These are phyloP conservation scores for Botrytis galanthina DNA, from an alignment of 2,329 filamentous ascomycete genomes.

Conservation along the genomic window DNA sequence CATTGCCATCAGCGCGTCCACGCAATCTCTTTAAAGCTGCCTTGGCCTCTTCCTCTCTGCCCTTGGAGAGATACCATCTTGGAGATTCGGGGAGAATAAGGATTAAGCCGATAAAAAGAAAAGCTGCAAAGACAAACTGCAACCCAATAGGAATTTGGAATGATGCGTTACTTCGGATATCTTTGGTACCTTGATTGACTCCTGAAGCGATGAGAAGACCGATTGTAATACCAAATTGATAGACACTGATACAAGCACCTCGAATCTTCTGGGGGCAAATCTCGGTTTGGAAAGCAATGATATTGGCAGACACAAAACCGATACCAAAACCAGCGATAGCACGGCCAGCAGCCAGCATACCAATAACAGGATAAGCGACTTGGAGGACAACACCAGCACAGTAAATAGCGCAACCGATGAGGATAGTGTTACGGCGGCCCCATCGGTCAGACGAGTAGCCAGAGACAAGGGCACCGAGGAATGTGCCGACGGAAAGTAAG, in stretches of 20 bases:
- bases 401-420: slow-evolving; percentile 31
- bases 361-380: slow-evolving; percentile 43
- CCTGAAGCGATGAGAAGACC: slow-evolving; percentile 72
- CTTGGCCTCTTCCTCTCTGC: slow-evolving; percentile 41
- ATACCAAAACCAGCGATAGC: slow-evolving; percentile 74
- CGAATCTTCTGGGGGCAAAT: slow-evolving; percentile 65
- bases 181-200: slow-evolving; percentile 68
- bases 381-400: slow-evolving; percentile 33
- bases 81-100: slow-evolving; percentile 40
- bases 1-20: slow-evolving; percentile 42
- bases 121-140: slow-evolving; percentile 68
- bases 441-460: slow-evolving; percentile 42
- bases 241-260: slow-evolving; percentile 71
- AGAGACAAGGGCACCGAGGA: slow-evolving; percentile 58
- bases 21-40: slow-evolving; percentile 68
- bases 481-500: slow-evolving; percentile 75
- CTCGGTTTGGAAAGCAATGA: slow-evolving; percentile 77
- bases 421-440: slow-evolving; percentile 37
- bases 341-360: slow-evolving; percentile 64
- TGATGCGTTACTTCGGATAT: slow-evolving; percentile 58
- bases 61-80: slow-evolving; percentile 40
- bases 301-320: slow-evolving; percentile 75
- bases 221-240: slow-evolving; percentile 80
- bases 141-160: slow-evolving; percentile 80
- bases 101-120: slow-evolving; percentile 12